These are phyloP conservation scores for Omphalea diandra DNA, from an alignment of 441 rosid genomes.

Conservation along the genomic window DNA sequence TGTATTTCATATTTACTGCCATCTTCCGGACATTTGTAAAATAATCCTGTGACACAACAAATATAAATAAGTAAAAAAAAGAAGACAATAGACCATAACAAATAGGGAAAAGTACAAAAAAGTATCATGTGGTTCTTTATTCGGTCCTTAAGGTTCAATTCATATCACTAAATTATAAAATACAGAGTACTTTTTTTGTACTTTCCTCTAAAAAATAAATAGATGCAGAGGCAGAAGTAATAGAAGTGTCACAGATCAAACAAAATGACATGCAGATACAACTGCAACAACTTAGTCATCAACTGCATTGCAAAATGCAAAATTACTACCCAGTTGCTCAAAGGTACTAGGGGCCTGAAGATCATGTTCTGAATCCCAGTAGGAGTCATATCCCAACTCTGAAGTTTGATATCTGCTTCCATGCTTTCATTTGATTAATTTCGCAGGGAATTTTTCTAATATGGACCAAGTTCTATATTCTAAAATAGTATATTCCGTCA, in stretches of 20 bases:
- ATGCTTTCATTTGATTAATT: background rate
- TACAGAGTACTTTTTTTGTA: too few species aligned
- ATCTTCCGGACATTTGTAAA: constrained; percentile 62
- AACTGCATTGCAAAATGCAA: background rate
- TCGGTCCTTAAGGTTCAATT: too few species aligned
- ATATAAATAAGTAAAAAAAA: constrained; percentile 12
- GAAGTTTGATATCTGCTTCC: background rate
- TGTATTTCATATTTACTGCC: constrained; percentile 82
- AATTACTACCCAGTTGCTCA: background rate
- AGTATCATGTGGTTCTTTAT: too few species aligned
- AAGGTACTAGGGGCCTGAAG: background rate
- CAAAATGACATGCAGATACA: constrained; percentile 8
- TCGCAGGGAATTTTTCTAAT: background rate
- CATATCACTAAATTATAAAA: too few species aligned
- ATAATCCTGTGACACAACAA: constrained; percentile 57
- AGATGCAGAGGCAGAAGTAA: background rate
- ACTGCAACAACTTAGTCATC: background rate
- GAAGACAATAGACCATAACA: constrained; percentile 1
- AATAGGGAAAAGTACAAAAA: too few species aligned
- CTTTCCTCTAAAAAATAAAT: too few species aligned
- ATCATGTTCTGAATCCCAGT: background rate
- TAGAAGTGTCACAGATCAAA: background rate
- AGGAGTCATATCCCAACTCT: constrained; percentile 1
- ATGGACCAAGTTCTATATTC: too few species aligned
- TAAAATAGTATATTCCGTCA: background rate